phyloP scores from a whole-genome alignment of 352 stramenopile species.

The Phytopythium aichiense region DNA sequence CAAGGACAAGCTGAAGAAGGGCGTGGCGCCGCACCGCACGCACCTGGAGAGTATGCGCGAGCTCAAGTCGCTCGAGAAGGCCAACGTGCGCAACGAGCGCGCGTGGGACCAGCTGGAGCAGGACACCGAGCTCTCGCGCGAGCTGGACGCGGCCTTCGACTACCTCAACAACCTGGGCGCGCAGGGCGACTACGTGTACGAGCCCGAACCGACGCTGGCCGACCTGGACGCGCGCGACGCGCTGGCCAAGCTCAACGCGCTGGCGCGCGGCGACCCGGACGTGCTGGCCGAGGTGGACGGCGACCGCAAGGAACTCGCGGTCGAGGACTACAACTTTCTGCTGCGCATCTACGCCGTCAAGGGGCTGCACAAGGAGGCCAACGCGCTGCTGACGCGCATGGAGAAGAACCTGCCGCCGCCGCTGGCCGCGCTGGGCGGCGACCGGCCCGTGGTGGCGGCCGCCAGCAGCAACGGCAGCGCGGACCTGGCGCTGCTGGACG shows the following conservation, averaged over 20 bases:
- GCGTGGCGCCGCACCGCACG: constrained; percentile 45
- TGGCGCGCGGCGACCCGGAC: constrained; percentile 37
- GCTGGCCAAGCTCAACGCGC: constrained; percentile 63
- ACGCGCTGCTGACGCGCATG: constrained; percentile 70
- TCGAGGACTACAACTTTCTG: constrained; percentile 76
- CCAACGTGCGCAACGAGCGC: constrained; percentile 41
- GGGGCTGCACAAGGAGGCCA: constrained; percentile 48
- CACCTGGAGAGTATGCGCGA: constrained; percentile 46
- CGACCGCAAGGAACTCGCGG: constrained; percentile 34
- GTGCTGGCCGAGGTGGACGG: constrained; percentile 40
- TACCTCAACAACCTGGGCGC: constrained; percentile 67
- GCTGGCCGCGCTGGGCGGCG: constrained; percentile 7
- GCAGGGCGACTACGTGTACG: constrained; percentile 63
- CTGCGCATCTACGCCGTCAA: constrained; percentile 72
- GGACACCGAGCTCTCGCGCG: constrained; percentile 49
- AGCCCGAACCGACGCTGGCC: constrained; percentile 47
- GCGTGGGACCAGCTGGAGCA: constrained; percentile 53
- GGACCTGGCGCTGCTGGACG: constrained; percentile 29
- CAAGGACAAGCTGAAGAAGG: constrained; percentile 73
- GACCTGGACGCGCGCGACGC: constrained; percentile 66
- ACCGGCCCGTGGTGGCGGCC: neutral
- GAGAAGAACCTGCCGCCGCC: constrained; percentile 49
- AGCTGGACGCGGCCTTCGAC: constrained; percentile 67
- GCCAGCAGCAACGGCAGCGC: constrained; percentile 14
- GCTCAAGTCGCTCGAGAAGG: constrained; percentile 32